Conservation (phyloP, 148 eudicot genomes). For the Dysphania ambrosioides region DNA sequence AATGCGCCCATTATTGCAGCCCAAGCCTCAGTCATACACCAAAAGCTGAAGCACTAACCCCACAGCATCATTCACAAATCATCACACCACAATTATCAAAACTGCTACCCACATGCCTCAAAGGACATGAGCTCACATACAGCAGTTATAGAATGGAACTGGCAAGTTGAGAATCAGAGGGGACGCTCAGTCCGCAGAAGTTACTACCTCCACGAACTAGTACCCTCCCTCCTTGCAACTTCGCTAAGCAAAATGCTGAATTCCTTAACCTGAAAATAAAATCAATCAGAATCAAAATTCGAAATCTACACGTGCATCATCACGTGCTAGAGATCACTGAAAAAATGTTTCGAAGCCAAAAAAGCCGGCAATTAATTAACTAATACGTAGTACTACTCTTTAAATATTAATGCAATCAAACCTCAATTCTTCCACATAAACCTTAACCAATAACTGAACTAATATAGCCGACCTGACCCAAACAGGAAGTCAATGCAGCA, state of each 20-base stretch:
- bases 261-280: constrained; percentile 22
- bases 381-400: too few species aligned
- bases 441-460: too few species aligned
- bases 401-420: too few species aligned
- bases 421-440: not conserved
- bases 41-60: constrained; percentile 14
- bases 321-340: not conserved
- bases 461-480: too few species aligned
- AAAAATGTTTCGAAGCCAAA: not conserved
- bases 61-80: constrained; percentile 23
- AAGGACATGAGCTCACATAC: not conserved
- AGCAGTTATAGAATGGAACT: not conserved
- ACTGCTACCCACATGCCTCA: not conserved
- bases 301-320: not conserved
- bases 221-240: constrained; percentile 33
- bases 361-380: not conserved
- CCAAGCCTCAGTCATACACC: constrained; percentile 20
- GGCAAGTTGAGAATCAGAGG: constrained; percentile 35
- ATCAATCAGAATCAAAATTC: not conserved
- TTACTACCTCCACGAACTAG: constrained; percentile 45
- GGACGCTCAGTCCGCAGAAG: constrained; percentile 47
- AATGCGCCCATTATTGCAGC: constrained; percentile 64
- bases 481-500: too few species aligned
- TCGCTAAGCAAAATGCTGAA: not conserved
- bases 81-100: constrained; percentile 10